Evolutionary conservation across 148 eudicot species (phyloP).

Genomic region (Spergularia marina): DNA sequence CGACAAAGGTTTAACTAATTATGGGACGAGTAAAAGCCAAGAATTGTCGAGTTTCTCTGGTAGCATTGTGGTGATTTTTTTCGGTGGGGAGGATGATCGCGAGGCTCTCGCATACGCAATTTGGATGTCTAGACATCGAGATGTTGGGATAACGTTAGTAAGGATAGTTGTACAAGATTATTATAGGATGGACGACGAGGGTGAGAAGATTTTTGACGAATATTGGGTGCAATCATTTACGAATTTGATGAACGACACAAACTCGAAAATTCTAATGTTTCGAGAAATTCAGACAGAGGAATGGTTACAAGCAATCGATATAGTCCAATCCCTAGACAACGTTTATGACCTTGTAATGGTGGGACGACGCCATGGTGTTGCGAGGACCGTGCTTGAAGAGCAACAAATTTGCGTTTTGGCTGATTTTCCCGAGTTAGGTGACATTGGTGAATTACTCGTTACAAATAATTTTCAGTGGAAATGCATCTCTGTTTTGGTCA

Average conservation of each 20-base stretch:
- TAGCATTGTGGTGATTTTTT: neutral
- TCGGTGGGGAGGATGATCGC: slow-evolving; percentile 21
- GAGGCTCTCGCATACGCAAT: slow-evolving; percentile 17
- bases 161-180: neutral
- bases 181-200: neutral
- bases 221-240: neutral
- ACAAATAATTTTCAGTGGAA: neutral
- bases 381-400: neutral
- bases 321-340: neutral
- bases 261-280: neutral
- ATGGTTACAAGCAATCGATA: neutral
- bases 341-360: slow-evolving; percentile 16
- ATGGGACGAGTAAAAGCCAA: no score
- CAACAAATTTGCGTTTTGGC: neutral
- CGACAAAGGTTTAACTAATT: neutral
- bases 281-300: neutral
- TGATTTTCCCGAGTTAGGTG: slow-evolving; percentile 5
- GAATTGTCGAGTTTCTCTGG: neutral
- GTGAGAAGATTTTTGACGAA: neutral
- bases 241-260: neutral
- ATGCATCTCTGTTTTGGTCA: neutral
- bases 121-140: slow-evolving; percentile 1
- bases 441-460: neutral
- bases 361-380: neutral
- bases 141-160: neutral